These are phyloP conservation scores for Debaryomycetaceae sp. DNA, from an alignment of 1,139 yeast species.

Conservation along the genomic window DNA sequence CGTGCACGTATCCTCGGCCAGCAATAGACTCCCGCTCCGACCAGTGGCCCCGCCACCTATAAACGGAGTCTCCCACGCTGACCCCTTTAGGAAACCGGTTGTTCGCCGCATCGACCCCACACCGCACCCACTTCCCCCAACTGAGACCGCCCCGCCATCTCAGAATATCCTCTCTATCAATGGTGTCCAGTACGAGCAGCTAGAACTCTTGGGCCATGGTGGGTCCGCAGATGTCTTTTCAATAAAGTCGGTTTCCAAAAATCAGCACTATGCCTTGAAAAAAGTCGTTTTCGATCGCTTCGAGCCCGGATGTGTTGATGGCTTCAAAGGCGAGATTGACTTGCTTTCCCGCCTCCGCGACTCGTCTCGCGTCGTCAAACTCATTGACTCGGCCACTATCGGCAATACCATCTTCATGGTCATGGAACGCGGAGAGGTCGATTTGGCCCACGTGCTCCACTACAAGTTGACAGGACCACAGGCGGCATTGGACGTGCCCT, in stretches of 20 bases:
- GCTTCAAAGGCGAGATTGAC: conserved; percentile 86
- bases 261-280: conserved; percentile 67
- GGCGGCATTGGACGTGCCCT: conserved; percentile 57
- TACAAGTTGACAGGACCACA: conserved; percentile 31
- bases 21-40: too few species aligned
- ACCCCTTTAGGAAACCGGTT: too few species aligned
- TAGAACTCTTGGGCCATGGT: conserved; percentile 81
- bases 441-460: conserved; percentile 71
- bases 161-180: conserved; percentile 34
- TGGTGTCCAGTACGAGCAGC: conserved; percentile 55
- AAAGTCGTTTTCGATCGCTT: conserved; percentile 73
- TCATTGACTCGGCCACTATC: conserved; percentile 63
- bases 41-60: too few species aligned
- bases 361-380: conserved; percentile 65
- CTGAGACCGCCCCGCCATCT: too few species aligned
- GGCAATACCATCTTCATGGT: conserved; percentile 59
- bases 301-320: conserved; percentile 61
- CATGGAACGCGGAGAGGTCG: conserved; percentile 95
- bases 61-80: too few species aligned
- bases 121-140: conserved; percentile 3
- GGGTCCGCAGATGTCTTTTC: conserved; percentile 91
- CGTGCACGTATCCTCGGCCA: too few species aligned
- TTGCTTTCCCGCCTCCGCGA: conserved; percentile 50
- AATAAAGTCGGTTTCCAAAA: conserved; percentile 45
- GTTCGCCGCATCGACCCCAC: too few species aligned